phyloP scores from a whole-genome alignment of 306 rosid genomes.

The Astragalus membranaceus region DNA sequence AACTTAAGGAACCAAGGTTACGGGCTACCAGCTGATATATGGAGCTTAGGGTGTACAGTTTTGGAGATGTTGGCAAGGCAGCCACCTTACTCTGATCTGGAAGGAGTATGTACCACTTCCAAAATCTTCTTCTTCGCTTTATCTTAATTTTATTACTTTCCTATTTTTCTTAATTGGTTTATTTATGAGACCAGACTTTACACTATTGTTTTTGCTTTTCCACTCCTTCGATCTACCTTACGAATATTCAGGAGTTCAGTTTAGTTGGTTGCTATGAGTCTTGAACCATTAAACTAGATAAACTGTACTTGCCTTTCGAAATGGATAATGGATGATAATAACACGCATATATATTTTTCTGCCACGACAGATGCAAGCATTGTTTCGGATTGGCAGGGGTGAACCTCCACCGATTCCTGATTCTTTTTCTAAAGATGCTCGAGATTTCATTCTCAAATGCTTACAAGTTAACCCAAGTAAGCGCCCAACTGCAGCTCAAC shows the following conservation, averaged over 20 bases:
- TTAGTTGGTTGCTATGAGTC: background rate
- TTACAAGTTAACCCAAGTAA: conserved; percentile 41
- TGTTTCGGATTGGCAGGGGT: conserved; percentile 45
- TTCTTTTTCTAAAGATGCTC: conserved; percentile 36
- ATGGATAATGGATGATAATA: conserved; percentile 1
- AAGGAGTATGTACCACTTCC: conserved; percentile 39
- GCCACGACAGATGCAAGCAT: conserved; percentile 41
- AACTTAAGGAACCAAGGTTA: conserved; percentile 37
- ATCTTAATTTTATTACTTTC: background rate
- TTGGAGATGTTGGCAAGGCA: conserved; percentile 44
- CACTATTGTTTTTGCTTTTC: background rate
- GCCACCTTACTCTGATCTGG: conserved; percentile 50
- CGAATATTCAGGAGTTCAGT: background rate
- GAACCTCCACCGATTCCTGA: conserved; percentile 45
- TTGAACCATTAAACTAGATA: background rate
- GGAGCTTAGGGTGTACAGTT: conserved; percentile 64
- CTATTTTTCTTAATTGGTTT: background rate
- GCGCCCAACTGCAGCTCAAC: conserved; percentile 44
- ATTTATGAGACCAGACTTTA: background rate
- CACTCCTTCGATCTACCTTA: background rate
- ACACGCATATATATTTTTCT: background rate
- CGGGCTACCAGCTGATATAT: conserved; percentile 59
- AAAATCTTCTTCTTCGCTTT: background rate
- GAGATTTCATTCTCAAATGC: conserved; percentile 42
- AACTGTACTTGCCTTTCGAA: background rate